A percentile compares a stretch with the other conserved stretches of the same genome.
Evolutionary conservation across 352 stramenopile species (phyloP).

Genomic region (Pythium inflatum): DNA sequence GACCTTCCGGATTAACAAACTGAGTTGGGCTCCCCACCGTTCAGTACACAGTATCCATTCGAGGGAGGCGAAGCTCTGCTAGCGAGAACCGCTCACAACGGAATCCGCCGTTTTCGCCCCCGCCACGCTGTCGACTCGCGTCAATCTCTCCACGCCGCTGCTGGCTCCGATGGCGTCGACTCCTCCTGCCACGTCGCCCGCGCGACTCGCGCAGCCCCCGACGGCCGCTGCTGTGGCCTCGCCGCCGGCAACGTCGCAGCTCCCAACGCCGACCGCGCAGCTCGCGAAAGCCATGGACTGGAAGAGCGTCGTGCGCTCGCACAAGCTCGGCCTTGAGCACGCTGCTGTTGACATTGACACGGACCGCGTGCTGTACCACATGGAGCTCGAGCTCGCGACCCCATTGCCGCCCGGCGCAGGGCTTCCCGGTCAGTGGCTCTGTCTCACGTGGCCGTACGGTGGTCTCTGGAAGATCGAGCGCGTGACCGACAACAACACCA

Average conservation of each 20-base stretch:
- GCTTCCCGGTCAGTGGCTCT: slow-evolving; percentile 44
- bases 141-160: neutral
- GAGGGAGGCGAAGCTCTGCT: too few relatives aligned
- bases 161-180: slow-evolving; percentile 12
- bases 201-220: slow-evolving; percentile 6
- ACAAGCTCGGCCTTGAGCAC: slow-evolving; percentile 54
- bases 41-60: neutral
- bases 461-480: slow-evolving; percentile 64
- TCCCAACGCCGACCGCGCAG: slow-evolving; percentile 5
- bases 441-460: slow-evolving; percentile 54
- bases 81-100: too few relatives aligned
- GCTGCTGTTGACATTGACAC: slow-evolving; percentile 57
- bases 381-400: slow-evolving; percentile 48
- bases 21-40: neutral
- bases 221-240: neutral
- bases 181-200: slow-evolving; percentile 3
- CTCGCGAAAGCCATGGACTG: slow-evolving; percentile 45
- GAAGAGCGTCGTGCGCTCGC: slow-evolving; percentile 48
- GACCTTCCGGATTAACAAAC: neutral
- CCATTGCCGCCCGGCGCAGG: slow-evolving; percentile 41
- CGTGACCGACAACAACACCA: slow-evolving; percentile 38
- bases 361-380: slow-evolving; percentile 55
- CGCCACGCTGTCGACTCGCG: neutral
- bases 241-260: neutral
- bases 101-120: neutral